These are phyloP conservation scores for Starmerella floricola DNA, from an alignment of 805 yeast species.

Conservation along the genomic window DNA sequence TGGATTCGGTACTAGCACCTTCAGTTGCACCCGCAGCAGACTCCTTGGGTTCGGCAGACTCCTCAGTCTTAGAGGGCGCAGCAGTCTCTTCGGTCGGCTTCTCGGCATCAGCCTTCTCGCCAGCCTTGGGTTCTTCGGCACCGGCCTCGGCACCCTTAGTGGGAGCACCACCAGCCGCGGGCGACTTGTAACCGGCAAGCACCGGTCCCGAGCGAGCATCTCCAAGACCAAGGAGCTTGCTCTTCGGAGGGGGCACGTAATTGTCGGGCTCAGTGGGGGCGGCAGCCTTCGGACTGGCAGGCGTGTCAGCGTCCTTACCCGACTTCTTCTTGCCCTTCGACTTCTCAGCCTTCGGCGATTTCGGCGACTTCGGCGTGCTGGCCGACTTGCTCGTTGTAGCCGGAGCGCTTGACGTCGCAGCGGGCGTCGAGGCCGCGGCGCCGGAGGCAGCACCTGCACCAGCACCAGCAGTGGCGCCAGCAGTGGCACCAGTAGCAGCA, in stretches of 20 bases:
- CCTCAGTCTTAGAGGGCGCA: slow-evolving; percentile 8
- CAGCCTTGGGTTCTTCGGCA: slow-evolving; percentile 34
- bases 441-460: too few species aligned
- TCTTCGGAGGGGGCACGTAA: slow-evolving; percentile 48
- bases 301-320: slow-evolving; percentile 4
- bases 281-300: slow-evolving; percentile 5
- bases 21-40: too few species aligned
- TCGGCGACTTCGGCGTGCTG: neutral
- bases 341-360: too few species aligned
- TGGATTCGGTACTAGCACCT: too few species aligned
- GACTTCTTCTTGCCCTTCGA: too few species aligned
- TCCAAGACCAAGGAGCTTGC: slow-evolving; percentile 27
- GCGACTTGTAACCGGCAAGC: slow-evolving; percentile 14
- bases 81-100: slow-evolving; percentile 1
- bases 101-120: slow-evolving; percentile 34
- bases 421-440: neutral
- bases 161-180: slow-evolving; percentile 1
- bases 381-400: slow-evolving; percentile 5
- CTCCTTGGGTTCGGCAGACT: slow-evolving; percentile 1
- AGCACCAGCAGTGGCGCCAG: slow-evolving; percentile 4
- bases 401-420: neutral
- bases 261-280: slow-evolving; percentile 24
- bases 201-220: slow-evolving; percentile 16
- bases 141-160: neutral
- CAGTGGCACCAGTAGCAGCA: slow-evolving; percentile 1